Base-by-base conservation (phyloP, 1,284 basidiomycete species). In the Ceratobasidium theobromae region DNA sequence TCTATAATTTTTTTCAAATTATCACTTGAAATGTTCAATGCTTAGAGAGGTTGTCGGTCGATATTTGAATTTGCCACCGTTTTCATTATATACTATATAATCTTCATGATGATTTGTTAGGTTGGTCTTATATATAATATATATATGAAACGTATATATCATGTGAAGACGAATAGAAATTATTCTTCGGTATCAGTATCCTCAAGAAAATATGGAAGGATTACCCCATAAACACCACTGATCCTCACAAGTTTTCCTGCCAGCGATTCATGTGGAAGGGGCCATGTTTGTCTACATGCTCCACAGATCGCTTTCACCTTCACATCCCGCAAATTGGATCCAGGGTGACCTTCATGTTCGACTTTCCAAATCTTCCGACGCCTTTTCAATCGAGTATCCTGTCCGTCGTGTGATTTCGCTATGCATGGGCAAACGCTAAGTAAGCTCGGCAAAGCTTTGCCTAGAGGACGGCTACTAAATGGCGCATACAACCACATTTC, bases 401-500 rank as follows among this genome's bases (percentile, higher is more conserved):
- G 35, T 32, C 18, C 8, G 38, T 14, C 35, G 0, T 4, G 21
- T 11, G 57, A 21, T 4, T 12, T 14, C 9, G 23, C 35, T 1
- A 23, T 23, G 25, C 60, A 64, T 6, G 60, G 23, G 25, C 60
- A 64, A 6, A 32, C 35, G 35, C 35, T 43, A 8, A 64, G 27
- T n/a, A 64, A n/a, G n/a, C 27, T 53, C 0, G 60, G 60, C 27
- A 64, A 38, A 25, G 60, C 33, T 23, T 23, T 40, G 1, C 60
- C 60, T 28, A 64, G 45, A 1, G 60, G 60, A 3, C 60, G 48
- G 16, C 60, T 64, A 16, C 53, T 48, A 40, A 64, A 64, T 1
- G 60, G 60, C 1, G 60, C 60, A 40, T 53, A 64, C 9, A 53
- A 16, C 60, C 60, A 64, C 4, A 64, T 18, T 35, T 18, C 23